A percentile compares a stretch with the other conserved stretches of the same genome.
These are phyloP conservation scores for Phoenix dactylifera DNA, from an alignment of 176 grass and related monocot species.

Conservation along the genomic window DNA sequence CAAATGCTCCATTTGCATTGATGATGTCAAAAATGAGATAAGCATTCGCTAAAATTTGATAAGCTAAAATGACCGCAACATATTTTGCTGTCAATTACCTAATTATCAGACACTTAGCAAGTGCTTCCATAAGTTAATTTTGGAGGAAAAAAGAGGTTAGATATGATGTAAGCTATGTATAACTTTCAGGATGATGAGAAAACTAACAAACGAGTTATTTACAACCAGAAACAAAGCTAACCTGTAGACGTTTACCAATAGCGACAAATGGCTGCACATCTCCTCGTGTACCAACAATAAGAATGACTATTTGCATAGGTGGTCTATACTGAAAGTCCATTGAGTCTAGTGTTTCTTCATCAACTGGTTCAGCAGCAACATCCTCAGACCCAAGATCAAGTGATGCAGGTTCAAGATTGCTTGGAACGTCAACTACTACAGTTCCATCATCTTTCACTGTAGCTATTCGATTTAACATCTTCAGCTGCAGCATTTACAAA, in stretches of 20 bases:
- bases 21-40: too few relatives aligned
- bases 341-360: conserved; percentile 52
- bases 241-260: conserved; percentile 92
- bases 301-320: conserved; percentile 87
- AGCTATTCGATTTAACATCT: conserved; percentile 76
- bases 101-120: too few relatives aligned
- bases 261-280: conserved; percentile 98
- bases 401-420: conserved; percentile 37
- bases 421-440: conserved; percentile 87
- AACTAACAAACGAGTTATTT: too few relatives aligned
- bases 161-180: too few relatives aligned
- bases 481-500: conserved; percentile 54
- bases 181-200: too few relatives aligned
- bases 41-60: too few relatives aligned
- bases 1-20: too few relatives aligned
- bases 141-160: too few relatives aligned
- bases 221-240: conserved; percentile 6
- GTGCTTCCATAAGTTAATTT: too few relatives aligned
- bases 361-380: conserved; percentile 26
- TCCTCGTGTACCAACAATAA: conserved; percentile 97
- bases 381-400: conserved; percentile 29
- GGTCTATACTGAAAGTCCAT: conserved; percentile 55
- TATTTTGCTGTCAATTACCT: too few relatives aligned
- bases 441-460: conserved; percentile 89
- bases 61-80: too few relatives aligned